These are phyloP conservation scores for Hygrophorus pudorinus DNA, from an alignment of 768 basidiomycete genomes.

Conservation along the genomic window DNA sequence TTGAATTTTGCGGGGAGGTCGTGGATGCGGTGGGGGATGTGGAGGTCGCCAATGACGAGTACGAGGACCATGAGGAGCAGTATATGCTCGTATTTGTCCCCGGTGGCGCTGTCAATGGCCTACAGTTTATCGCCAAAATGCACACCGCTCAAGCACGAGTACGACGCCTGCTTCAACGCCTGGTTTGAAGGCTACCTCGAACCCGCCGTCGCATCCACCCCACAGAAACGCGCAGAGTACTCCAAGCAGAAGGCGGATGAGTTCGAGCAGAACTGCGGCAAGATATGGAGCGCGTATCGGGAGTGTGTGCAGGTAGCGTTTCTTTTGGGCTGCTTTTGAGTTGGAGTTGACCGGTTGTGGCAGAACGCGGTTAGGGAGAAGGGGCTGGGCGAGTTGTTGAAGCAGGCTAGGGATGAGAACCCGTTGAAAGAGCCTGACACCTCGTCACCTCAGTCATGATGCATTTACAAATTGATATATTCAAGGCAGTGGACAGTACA, in stretches of 20 bases:
- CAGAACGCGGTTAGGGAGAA: slow-evolving; percentile 76
- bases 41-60: slow-evolving; percentile 93
- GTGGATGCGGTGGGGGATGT: slow-evolving; percentile 85
- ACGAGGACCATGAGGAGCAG: slow-evolving; percentile 68
- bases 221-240: slow-evolving; percentile 44
- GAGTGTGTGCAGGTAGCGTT: slow-evolving; percentile 72
- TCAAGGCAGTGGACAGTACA: no score
- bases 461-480: no score
- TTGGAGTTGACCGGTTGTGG: neutral
- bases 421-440: slow-evolving; percentile 58
- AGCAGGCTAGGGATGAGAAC: slow-evolving; percentile 74
- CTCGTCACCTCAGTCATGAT: slow-evolving; percentile 12
- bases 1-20: slow-evolving; percentile 96
- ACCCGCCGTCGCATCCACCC: slow-evolving; percentile 45
- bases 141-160: slow-evolving; percentile 80
- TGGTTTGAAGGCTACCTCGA: slow-evolving; percentile 98
- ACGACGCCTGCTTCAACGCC: slow-evolving; percentile 92
- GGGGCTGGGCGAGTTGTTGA: slow-evolving; percentile 63
- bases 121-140: slow-evolving; percentile 76
- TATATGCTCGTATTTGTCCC: neutral
- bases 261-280: slow-evolving; percentile 80
- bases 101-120: neutral
- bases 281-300: slow-evolving; percentile 72
- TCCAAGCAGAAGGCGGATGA: slow-evolving; percentile 77
- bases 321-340: neutral